Base-by-base conservation (phyloP, 2,329 filamentous ascomycete species). In the Fusarium verrucosum region DNA sequence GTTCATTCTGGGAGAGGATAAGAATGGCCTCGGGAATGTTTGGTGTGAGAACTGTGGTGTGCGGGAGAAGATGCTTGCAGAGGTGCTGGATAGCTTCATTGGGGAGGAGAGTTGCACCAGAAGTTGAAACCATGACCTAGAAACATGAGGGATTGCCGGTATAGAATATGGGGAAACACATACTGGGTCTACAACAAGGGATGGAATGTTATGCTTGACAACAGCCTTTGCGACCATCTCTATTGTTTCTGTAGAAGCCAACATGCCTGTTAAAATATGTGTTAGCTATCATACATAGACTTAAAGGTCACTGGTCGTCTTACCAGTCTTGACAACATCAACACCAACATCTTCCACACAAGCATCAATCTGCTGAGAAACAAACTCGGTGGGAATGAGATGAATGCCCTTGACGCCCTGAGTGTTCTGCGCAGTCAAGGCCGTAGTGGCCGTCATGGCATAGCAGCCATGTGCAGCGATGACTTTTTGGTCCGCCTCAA, bases 401-500 rank as follows among this genome's bases (percentile, higher is more conserved):
- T 97, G 92, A 47, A 98, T 92, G 65, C 85, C 92, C 62, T 87
- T 83, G 14, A 98, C 93, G 6, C 92, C 92, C 50, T 86, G 83
- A 0, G 95, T 99, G 77, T 98, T 97, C 74, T 98, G 95, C 16
- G 92, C 94, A n/a, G 95, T 99, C 73, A 99, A 81, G 19, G 94
- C 94, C 14, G 94, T 96, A 10, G 94, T 97, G 20, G 94, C 92
- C 46, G 94, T 97, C 88, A 97, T 96, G 58, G 92, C 93, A 82
- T 98, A 98, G 79, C 92, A 95, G 58, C 90, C 89, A 85, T 98
- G 93, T 17, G 92, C 92, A 40, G 93, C 91, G 60, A 97, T 90
- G 61, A 96, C 93, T 76, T 97, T 96, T 74, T 98, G 94, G 75
- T 98, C 94, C 35, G 94, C 95, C 77, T 99, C 94, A 30, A 99